Evolutionary conservation across 805 yeast species (phyloP), one percentile per base, ranked within the genome.

Genomic region (Kodamaea hsintzibuensis): DNA sequence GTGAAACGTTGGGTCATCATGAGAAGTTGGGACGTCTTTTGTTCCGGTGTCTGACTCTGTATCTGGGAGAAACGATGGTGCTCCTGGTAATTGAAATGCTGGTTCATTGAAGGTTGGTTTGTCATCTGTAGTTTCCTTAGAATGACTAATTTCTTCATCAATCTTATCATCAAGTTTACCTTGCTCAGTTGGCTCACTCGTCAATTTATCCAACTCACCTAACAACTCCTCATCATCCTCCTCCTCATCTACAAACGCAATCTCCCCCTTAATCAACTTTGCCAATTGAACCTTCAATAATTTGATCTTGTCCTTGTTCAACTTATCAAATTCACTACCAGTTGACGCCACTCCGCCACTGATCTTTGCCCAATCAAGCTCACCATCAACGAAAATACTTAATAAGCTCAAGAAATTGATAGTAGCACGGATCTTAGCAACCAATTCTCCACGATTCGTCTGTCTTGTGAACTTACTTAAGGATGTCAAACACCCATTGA

Each of bases 241-340:
- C 38, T 65, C 64, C 5, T 54, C 62, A 4, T 57, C 62, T 47
- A 61, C 59, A 17, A 57, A 60, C 12, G 59, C 59, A 1, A 75
- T 57, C 56, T 76, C 73, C 50, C 69, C 76, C 58, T 74, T 75
- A n/a, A 75, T 54, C 43, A 75, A 60, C 53, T 67, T 60, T 19
- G 78, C 66, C 59, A 75, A 69, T 35, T 74, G 76, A 50, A 56
- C 73, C 62, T 76, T 76, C 54, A 73, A 59, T 6, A 66, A 52
- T 61, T 74, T 75, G 54, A 63, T 61, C 58, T 74, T 72, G 4
- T 67, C 72, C 54, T 64, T 68, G 56, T 65, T 65, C 19, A 63
- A 59, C n/a, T 53, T 56, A 37, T 56, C 62, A 55, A 73, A 75
- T 33, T 61, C 65, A 3, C 53, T 62, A 27, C 57, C 60, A 42